Evolutionary conservation across 2,329 filamentous ascomycete genomes (phyloP), one percentile per base, ranked within the genome.

Genomic region (Sporothrix luriei): DNA sequence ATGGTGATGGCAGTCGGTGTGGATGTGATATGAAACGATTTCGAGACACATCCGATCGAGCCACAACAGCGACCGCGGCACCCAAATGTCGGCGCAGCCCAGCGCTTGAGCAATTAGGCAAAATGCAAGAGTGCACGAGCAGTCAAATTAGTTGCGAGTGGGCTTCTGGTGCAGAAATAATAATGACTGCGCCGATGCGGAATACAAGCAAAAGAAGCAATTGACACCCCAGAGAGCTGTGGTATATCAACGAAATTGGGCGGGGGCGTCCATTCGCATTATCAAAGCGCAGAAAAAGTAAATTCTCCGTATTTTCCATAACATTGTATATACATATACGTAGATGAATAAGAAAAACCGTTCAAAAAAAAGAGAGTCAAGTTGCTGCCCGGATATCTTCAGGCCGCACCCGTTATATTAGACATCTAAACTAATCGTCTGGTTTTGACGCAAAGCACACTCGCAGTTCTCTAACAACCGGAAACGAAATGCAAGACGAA

Each of bases 41-140:
- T 43, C 57, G 68, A 69, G 68, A 69, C 68, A 65, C 38, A 57
- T 57, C 59, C 68, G 68, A 64, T 19, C n/a, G 66, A 40, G 55
- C 52, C 49, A 66, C 24, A 40, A 46, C 29, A 21, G n/a, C 14
- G 33, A 21, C 16, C 43, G 11, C 43, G 26, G 38, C 51, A 55
- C 14, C 29, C n/a, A 57, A 46, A 5, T 38, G 33, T 43, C n/a
- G 38, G 19, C 57, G 11, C 21, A 62, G 66, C 40, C 24, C 33
- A 46, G 29, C 33, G 40, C 21, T 13, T n/a, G 13, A 29, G 40
- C 10, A 40, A 43, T 40, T 24, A 43, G 57, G 57, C 57, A 46
- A 62, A 62, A 46, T 62, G 16, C 13, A 26, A 14, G 13, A 19
- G 38, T 21, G 38, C 57, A 46, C 38, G 57, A 62, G 38, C 57